These are phyloP conservation scores for Avicennia marina DNA, from an alignment of 257 asterid species.

Conservation along the genomic window DNA sequence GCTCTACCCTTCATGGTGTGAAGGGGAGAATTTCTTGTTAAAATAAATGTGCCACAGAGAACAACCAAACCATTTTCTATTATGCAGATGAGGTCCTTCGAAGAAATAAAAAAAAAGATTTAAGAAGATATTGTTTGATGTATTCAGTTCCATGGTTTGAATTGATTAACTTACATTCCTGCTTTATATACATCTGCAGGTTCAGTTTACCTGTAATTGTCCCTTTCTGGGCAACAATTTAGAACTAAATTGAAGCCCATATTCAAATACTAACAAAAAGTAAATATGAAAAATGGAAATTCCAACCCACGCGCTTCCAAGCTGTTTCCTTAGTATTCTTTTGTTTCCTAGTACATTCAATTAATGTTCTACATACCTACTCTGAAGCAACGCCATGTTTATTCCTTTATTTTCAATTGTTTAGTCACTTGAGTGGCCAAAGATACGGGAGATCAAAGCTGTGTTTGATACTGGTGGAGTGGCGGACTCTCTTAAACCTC, in stretches of 20 bases:
- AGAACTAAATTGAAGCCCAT: not conserved
- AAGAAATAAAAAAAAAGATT: not conserved
- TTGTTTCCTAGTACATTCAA: not conserved
- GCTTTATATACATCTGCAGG: no score
- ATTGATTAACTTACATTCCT: not conserved
- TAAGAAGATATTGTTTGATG: not conserved
- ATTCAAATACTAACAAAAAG: not conserved
- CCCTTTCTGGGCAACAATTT: not conserved
- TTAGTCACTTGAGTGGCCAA: not conserved
- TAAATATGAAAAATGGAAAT: not conserved
- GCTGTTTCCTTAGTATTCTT: not conserved
- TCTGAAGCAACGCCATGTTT: not conserved
- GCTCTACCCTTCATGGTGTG: no score
- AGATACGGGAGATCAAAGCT: no score
- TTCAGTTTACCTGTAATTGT: no score
- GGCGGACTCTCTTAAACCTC: not conserved
- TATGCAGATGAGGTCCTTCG: not conserved
- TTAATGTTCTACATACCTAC: conserved; percentile 2
- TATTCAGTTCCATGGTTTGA: not conserved
- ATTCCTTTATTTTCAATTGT: not conserved
- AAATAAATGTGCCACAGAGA: not conserved
- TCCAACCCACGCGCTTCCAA: not conserved
- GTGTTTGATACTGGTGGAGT: no score
- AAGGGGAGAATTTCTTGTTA: not conserved
- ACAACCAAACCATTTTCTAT: not conserved